Evolutionary conservation across 495 filamentous ascomycete species (phyloP), one percentile per base, ranked within the genome.

Genomic region (Penicillium longicatenatum): DNA sequence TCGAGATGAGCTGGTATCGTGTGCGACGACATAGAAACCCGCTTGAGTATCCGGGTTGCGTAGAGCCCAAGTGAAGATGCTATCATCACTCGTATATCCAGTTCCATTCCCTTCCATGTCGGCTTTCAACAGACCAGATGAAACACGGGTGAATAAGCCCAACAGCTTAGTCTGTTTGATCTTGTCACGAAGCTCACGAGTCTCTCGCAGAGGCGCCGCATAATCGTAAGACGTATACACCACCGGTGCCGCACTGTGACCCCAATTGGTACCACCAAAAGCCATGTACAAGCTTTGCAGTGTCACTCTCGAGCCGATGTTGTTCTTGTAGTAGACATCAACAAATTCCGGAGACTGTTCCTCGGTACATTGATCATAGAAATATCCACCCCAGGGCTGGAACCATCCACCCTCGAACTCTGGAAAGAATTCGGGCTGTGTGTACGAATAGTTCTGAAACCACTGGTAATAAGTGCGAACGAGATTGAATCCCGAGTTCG

Each of bases 11-110:
- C 84, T 89, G 6, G 76, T 77, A 0, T 75, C 62, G 58, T 91
- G 87, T 26, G 85, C 73, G 44, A 87, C 68, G 17, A 90, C 69
- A 68, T 82, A 89, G 66, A 89, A 89, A 0, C 79, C 79, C 30
- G 82, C 79, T 37, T 76, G 67, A 0, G 78, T 84, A 8, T 79
- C 70, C 4, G 82, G 81, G 59, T 86, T 86, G 17, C 79, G 71
- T 26, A 85, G 62, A 12, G 79, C 79, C 75, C 79, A 79, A 0
- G 81, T 82, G 57, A 70, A 83, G 31, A 83, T 75, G 16, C 54
- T 57, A 12, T 52, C 35, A 53, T 72, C 75, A 42, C 69, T 76
- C 4, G 76, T 74, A 58, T 84, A 84, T 10, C 70, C 72, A 11
- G 84, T 84, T 3, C 83, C 81, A 61, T 86, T 86, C 7, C 80